phyloP scores from a whole-genome alignment of 1,139 yeast genomes.

The Zygosaccharomyces pseudobailii region DNA sequence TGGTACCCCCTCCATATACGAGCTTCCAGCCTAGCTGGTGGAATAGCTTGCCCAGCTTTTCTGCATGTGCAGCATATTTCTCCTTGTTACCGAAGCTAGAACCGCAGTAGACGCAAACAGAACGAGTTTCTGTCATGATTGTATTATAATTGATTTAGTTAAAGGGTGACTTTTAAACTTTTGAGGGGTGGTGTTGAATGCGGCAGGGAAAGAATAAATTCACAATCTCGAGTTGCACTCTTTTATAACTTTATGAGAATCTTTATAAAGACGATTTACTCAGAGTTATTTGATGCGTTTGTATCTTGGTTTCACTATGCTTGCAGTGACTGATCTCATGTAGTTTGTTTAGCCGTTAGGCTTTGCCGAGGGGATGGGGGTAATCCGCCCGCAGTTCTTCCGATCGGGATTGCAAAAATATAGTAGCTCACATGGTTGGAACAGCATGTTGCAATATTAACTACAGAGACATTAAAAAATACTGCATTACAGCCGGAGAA shows the following conservation, averaged over 20 bases:
- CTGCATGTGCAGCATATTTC: constrained; percentile 50
- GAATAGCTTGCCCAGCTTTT: constrained; percentile 52
- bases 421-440: not conserved
- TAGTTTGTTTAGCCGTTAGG: not conserved
- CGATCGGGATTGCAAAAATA: not conserved
- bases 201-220: not conserved
- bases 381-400: not conserved
- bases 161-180: not conserved
- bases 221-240: not conserved
- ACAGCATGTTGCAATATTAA: not conserved
- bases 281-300: not conserved
- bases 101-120: constrained; percentile 83
- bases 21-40: constrained; percentile 65
- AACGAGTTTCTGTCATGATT: constrained; percentile 32
- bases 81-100: constrained; percentile 65
- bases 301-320: not conserved
- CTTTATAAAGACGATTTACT: not conserved
- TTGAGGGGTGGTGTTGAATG: not conserved
- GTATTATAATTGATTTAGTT: not conserved
- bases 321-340: not conserved
- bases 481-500: not conserved
- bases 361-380: not conserved
- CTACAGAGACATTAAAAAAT: no score
- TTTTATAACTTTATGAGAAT: not conserved
- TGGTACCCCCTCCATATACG: constrained; percentile 89